Evolutionary conservation across 176 grass and related monocot genomes (phyloP).

Genomic region (Miscanthus lutarioriparius): DNA sequence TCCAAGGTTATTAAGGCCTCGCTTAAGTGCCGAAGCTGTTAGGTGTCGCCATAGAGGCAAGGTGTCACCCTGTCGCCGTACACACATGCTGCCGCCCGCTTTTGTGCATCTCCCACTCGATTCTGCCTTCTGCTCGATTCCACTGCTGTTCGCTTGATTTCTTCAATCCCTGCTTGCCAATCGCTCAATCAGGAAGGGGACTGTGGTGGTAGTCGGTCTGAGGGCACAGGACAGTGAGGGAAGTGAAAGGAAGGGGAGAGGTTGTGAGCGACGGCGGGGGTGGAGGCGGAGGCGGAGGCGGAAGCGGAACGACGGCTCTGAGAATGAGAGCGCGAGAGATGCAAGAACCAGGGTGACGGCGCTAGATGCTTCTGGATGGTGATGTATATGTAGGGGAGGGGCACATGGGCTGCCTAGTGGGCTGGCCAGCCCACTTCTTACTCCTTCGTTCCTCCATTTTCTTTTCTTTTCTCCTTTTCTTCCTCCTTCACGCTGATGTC

Average conservation of each 20-base stretch:
- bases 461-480: background rate
- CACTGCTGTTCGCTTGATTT: background rate
- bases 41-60: background rate
- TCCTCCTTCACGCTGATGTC: background rate
- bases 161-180: background rate
- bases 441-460: background rate
- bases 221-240: background rate
- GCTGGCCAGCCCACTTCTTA: background rate
- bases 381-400: background rate
- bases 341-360: background rate
- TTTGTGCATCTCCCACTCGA: slow-evolving; percentile 3
- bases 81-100: background rate
- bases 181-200: background rate
- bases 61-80: background rate
- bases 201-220: background rate
- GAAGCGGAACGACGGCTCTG: background rate
- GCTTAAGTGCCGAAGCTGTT: background rate
- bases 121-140: background rate
- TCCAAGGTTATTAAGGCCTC: background rate
- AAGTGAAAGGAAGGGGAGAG: background rate
- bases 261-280: background rate
- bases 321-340: background rate
- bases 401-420: background rate
- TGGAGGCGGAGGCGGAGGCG: background rate
- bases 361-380: background rate